Evolutionary conservation across 495 filamentous ascomycete genomes (phyloP).

Genomic region (Penicillium lagena): DNA sequence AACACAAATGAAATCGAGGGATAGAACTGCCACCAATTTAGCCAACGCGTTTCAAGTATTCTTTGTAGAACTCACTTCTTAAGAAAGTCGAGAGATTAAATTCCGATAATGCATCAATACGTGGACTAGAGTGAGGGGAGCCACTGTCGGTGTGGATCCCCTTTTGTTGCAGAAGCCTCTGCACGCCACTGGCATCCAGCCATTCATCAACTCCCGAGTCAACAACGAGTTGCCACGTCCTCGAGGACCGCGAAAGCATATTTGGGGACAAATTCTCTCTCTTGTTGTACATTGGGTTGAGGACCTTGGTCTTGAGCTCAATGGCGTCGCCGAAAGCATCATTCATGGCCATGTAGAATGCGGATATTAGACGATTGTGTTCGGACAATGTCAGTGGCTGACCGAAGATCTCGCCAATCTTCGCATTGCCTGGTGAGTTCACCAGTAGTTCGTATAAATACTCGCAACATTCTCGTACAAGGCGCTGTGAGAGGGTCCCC

Average conservation of each 20-base stretch:
- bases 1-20: slow-evolving; percentile 16
- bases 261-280: too few species aligned
- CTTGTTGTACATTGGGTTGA: slow-evolving; percentile 8
- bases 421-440: slow-evolving; percentile 7
- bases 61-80: slow-evolving; percentile 20
- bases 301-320: slow-evolving; percentile 4
- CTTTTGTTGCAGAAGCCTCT: slow-evolving; percentile 16
- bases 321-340: slow-evolving; percentile 14
- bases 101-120: too few species aligned
- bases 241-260: too few species aligned
- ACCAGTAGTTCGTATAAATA: slow-evolving; percentile 19
- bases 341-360: slow-evolving; percentile 13
- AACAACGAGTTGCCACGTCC: slow-evolving; percentile 17
- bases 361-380: slow-evolving; percentile 15
- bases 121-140: too few species aligned
- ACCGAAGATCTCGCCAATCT: slow-evolving; percentile 17
- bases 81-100: slow-evolving; percentile 17
- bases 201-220: slow-evolving; percentile 15
- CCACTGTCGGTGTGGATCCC: slow-evolving; percentile 1
- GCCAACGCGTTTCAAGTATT: too few species aligned
- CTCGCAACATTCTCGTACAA: slow-evolving; percentile 23
- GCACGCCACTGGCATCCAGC: slow-evolving; percentile 26
- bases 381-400: slow-evolving; percentile 10
- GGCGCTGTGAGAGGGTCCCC: slow-evolving; percentile 20
- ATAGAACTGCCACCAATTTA: too few species aligned